These are phyloP conservation scores for Gardenia jasminoides DNA, from an alignment of 257 asterid genomes.

Conservation along the genomic window DNA sequence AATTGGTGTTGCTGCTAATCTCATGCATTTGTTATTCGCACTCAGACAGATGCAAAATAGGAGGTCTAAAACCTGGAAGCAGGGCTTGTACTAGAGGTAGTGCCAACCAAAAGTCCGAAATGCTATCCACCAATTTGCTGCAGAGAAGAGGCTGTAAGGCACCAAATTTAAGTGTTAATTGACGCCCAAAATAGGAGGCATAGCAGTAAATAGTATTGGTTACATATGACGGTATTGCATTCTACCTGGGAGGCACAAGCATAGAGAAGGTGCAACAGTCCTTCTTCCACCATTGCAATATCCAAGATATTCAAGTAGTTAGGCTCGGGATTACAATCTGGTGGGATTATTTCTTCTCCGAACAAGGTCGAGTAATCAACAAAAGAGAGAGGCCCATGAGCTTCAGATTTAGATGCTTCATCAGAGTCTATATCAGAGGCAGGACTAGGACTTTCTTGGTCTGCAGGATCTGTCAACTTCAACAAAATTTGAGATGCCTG, in stretches of 20 bases:
- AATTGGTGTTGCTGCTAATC: background rate
- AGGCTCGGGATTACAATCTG: constrained; percentile 63
- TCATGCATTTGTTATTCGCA: background rate
- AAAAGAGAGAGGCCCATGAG: constrained; percentile 35
- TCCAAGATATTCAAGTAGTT: constrained; percentile 65
- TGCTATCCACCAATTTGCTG: constrained; percentile 79
- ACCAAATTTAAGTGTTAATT: constrained; percentile 21
- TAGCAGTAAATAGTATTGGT: too few species aligned
- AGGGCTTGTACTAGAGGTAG: constrained; percentile 89
- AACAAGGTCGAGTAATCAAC: constrained; percentile 72
- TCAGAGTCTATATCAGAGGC: constrained; percentile 40
- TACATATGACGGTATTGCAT: constrained; percentile 6
- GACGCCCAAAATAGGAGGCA: constrained; percentile 4
- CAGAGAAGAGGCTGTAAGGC: constrained; percentile 72
- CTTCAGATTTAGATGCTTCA: constrained; percentile 49
- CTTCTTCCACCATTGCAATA: constrained; percentile 82
- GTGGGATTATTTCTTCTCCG: constrained; percentile 74
- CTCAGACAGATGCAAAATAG: constrained; percentile 19
- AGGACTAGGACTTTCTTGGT: constrained; percentile 40
- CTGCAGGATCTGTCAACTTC: constrained; percentile 55
- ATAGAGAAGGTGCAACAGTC: constrained; percentile 84
- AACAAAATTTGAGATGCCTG: constrained; percentile 75
- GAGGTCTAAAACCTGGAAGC: constrained; percentile 69
- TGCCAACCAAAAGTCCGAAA: constrained; percentile 73
- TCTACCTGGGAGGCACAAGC: constrained; percentile 96